phyloP scores from a whole-genome alignment of 108 stramenopile species.

The Discostella stelligeroides region DNA sequence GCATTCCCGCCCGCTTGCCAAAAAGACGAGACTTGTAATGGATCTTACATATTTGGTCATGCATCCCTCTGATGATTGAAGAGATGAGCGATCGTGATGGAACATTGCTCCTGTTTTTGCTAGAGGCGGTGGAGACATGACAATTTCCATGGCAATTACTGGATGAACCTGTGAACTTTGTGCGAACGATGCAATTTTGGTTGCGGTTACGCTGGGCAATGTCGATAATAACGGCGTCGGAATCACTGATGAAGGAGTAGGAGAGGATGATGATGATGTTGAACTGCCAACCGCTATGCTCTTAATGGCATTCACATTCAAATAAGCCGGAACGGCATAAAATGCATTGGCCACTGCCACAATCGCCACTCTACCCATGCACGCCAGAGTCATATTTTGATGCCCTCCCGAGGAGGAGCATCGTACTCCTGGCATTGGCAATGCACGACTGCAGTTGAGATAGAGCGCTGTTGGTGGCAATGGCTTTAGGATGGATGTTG shows the following conservation, averaged over 20 bases:
- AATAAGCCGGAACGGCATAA: constrained; percentile 60
- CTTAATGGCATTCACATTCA: constrained; percentile 25
- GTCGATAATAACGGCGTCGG: constrained; percentile 5
- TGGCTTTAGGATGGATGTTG: background rate
- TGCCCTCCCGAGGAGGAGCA: constrained; percentile 67
- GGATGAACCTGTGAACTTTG: constrained; percentile 84
- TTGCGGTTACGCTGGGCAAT: constrained; percentile 37
- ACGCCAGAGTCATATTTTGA: constrained; percentile 64
- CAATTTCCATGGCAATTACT: constrained; percentile 60
- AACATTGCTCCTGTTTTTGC: background rate
- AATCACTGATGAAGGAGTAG: background rate
- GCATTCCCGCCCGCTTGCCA: constrained; percentile 81
- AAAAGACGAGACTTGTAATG: constrained; percentile 47
- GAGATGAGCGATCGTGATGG: background rate
- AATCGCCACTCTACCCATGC: constrained; percentile 66
- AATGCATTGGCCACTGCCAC: constrained; percentile 76
- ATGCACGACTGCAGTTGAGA: constrained; percentile 27
- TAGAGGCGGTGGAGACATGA: constrained; percentile 21
- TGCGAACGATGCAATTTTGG: constrained; percentile 65
- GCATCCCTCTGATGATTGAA: background rate
- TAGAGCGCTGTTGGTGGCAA: constrained; percentile 29
- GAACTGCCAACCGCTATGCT: background rate
- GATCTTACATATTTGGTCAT: constrained; percentile 24
- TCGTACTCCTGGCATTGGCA: constrained; percentile 71
- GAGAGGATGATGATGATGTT: constrained; percentile 3